Evolutionary conservation across 192 early-diverging fungal species (phyloP).

Genomic region (Coemansia interrupta): DNA sequence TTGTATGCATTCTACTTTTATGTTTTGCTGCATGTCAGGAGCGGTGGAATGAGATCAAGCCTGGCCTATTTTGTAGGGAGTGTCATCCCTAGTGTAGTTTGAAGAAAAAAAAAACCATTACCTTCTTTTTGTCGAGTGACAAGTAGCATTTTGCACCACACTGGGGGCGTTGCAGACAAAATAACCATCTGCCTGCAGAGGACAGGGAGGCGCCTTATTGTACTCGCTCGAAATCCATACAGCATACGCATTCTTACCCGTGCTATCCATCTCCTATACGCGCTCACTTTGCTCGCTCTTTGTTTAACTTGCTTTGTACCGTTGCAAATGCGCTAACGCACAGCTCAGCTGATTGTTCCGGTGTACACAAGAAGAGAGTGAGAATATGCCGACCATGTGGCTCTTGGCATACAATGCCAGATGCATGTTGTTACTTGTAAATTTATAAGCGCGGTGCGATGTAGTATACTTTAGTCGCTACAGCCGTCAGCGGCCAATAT

Average conservation of each 20-base stretch:
- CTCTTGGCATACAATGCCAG: no score
- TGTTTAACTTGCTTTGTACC: not conserved
- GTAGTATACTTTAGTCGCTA: no score
- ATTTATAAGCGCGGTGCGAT: no score
- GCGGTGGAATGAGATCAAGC: slow-evolving; percentile 2
- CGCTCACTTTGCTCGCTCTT: not conserved
- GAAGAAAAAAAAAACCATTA: not conserved
- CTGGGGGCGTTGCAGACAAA: no score
- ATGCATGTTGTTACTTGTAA: no score
- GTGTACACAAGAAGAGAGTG: not conserved
- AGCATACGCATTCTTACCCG: no score
- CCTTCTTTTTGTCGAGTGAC: slow-evolving; percentile 1
- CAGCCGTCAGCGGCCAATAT: no score
- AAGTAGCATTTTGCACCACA: no score
- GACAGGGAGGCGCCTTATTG: no score
- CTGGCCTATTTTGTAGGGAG: not conserved
- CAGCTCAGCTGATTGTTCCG: slow-evolving; percentile 17
- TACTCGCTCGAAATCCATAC: no score
- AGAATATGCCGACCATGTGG: no score
- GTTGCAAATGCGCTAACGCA: slow-evolving; percentile 12
- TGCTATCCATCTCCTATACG: no score
- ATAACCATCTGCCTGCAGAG: not conserved
- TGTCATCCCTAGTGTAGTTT: not conserved
- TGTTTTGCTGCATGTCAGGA: slow-evolving; percentile 3
- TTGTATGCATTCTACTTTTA: not conserved